Percentiles rank a stretch among this genome's conserved stretches.
These are phyloP conservation scores for Ophiostoma quercus DNA, from an alignment of 2,329 filamentous ascomycete species.

Conservation along the genomic window DNA sequence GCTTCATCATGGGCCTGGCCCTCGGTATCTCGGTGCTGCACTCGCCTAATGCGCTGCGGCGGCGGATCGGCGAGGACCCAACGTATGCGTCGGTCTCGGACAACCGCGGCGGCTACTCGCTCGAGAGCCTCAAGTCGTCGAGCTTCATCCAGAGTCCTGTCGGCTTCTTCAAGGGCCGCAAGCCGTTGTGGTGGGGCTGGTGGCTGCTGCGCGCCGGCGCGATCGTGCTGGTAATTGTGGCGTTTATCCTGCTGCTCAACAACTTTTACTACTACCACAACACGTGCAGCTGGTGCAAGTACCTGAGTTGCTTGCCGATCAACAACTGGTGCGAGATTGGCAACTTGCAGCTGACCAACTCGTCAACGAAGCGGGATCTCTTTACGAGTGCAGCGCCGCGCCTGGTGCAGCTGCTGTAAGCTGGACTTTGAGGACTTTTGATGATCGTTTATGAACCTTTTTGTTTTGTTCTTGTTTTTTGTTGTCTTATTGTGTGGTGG, in stretches of 20 bases:
- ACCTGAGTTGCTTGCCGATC: constrained; percentile 76
- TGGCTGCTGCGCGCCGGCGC: constrained; percentile 79
- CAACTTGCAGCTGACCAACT: constrained; percentile 30
- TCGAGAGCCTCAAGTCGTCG: constrained; percentile 39
- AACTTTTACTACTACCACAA: constrained; percentile 82
- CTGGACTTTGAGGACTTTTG: neutral
- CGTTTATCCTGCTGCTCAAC: constrained; percentile 79
- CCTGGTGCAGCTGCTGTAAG: constrained; percentile 19
- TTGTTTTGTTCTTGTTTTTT: neutral
- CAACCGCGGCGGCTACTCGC: constrained; percentile 36
- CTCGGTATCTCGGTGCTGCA: constrained; percentile 83
- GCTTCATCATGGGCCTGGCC: constrained; percentile 85
- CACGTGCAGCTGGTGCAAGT: constrained; percentile 88
- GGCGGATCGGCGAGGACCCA: constrained; percentile 64
- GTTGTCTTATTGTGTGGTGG: neutral
- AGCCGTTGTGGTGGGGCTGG: constrained; percentile 95
- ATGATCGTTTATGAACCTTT: constrained; percentile 19
- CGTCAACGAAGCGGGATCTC: constrained; percentile 29
- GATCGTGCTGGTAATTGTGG: constrained; percentile 72
- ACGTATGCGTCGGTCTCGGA: constrained; percentile 62
- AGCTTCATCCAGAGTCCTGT: constrained; percentile 58
- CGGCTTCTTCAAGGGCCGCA: constrained; percentile 86
- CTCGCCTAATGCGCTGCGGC: constrained; percentile 74
- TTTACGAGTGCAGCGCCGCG: constrained; percentile 17
- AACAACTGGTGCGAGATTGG: constrained; percentile 62